Evolutionary conservation across 345 rosid genomes (phyloP).

Genomic region (Populus tremula): DNA sequence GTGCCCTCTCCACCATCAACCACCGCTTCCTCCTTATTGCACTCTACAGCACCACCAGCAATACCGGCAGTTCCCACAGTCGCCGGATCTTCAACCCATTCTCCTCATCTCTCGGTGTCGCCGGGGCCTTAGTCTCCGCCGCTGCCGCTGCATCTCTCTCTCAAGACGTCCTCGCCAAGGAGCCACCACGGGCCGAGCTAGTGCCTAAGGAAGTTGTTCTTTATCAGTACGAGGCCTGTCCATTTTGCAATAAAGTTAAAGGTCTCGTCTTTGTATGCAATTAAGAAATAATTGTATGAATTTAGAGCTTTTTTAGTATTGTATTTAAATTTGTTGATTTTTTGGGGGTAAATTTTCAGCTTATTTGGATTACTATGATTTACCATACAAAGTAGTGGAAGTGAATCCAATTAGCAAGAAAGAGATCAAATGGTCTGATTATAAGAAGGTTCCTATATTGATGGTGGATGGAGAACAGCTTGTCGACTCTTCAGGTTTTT

Average conservation of each 20-base stretch:
- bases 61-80: constrained; percentile 16
- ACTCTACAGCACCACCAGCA: constrained; percentile 34
- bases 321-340: neutral
- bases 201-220: constrained; percentile 67
- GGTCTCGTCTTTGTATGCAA: constrained; percentile 29
- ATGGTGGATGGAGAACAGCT: constrained; percentile 70
- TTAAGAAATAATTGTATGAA: neutral
- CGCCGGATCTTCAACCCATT: constrained; percentile 33
- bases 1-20: constrained; percentile 9
- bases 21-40: constrained; percentile 25
- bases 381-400: constrained; percentile 85
- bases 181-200: constrained; percentile 33
- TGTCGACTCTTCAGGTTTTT: constrained; percentile 83
- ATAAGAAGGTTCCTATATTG: constrained; percentile 88
- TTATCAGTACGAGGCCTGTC: constrained; percentile 96
- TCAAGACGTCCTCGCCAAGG: constrained; percentile 54
- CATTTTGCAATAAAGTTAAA: constrained; percentile 95
- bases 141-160: constrained; percentile 30
- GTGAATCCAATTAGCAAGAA: constrained; percentile 82
- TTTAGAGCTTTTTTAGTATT: neutral
- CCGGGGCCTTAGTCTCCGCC: constrained; percentile 29
- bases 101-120: constrained; percentile 24
- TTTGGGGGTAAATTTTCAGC: constrained; percentile 35
- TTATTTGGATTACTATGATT: constrained; percentile 70
- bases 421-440: constrained; percentile 94